Base-by-base conservation (phyloP, 306 rosid species). In the Prunus salicina region DNA sequence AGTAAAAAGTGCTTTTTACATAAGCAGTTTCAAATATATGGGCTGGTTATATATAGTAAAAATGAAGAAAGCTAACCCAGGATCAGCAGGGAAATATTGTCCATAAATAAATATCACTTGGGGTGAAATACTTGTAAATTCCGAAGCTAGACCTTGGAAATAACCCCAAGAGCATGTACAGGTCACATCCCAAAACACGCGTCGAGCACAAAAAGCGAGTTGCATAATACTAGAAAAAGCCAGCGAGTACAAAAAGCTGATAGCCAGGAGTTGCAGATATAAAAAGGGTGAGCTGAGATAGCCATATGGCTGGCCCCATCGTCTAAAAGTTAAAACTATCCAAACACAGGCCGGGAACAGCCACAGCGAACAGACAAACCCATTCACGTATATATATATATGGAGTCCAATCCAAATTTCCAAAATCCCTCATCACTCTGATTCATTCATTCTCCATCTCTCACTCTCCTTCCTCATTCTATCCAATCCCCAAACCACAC, bases 391-490 rank as follows among this genome's bases (percentile, higher is more conserved):
- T 18, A 15, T 12, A 14, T 63, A 63, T 63, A 30, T 14, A 15
- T 62, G 15, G 43, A 30, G 28, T 30, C 67, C 20, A 62, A 62
- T 62, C 67, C 45, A 45, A 67, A 67, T 12, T 12, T 25, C 15
- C 3, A 30, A 62, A 34, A 18, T 3, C 22, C 19, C 64, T 77
- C 22, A n/a, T 77, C 12, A n/a, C 12, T 62, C 64, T 53, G 12
- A 67, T 71, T 58, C 58, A 10, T 64, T 24, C 16, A 58, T 66
- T 70, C 66, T 72, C 82, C 30, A 46, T 66, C 75, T n/a, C 82
- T 49, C 52, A 77, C 69, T 67, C 64, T 66, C 65, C 43, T 3
- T 50, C 43, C 15, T 25, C 34, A 60, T 72, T 79, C 75, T 60
- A 73, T 73, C 76, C 78, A 52, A 58, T 57, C 74, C 56, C 56